phyloP scores from a whole-genome alignment of 257 asterid species.

The Capsicum rhomboideum region DNA sequence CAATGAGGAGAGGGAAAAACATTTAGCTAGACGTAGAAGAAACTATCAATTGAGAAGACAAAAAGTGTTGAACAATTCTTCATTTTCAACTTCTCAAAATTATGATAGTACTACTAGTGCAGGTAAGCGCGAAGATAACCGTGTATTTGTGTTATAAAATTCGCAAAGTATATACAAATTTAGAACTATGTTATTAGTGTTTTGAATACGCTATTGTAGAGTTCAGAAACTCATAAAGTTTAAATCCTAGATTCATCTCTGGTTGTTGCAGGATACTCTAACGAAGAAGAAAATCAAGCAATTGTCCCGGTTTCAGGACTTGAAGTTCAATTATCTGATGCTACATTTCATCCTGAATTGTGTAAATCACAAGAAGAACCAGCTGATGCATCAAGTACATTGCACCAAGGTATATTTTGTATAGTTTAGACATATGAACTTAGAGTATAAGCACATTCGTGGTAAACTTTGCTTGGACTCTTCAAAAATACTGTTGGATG shows the following conservation, averaged over 20 bases:
- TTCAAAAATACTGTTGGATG: neutral
- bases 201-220: neutral
- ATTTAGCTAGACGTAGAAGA: slow-evolving; percentile 30
- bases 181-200: neutral
- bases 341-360: neutral
- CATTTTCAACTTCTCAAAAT: neutral
- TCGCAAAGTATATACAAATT: no score
- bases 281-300: slow-evolving; percentile 1
- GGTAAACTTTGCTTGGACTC: neutral
- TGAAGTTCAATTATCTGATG: neutral
- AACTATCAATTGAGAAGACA: slow-evolving; percentile 34
- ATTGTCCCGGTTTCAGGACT: slow-evolving; percentile 5
- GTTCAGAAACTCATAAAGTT: neutral
- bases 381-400: neutral
- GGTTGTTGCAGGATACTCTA: neutral
- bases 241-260: neutral
- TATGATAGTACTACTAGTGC: neutral
- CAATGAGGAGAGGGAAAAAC: slow-evolving; percentile 31
- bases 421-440: neutral
- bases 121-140: neutral
- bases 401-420: neutral
- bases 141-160: neutral
- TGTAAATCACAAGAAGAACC: neutral
- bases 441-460: no score
- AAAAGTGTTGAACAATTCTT: slow-evolving; percentile 12